phyloP scores from a whole-genome alignment of 2,329 filamentous ascomycete species.

The Microdochium bolleyi region DNA sequence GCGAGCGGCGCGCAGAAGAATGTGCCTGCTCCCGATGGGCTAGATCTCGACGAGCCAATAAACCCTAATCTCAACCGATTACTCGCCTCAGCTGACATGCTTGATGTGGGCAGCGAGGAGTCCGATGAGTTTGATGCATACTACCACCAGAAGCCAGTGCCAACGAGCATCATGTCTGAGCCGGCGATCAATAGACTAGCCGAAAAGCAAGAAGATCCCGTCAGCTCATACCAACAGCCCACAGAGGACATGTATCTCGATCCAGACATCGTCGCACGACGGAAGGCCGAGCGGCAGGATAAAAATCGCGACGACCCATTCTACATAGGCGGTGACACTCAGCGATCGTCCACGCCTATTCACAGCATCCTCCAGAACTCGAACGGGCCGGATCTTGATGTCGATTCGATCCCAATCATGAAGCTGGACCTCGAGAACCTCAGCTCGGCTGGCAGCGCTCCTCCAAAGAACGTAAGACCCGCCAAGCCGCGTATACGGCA shows the following conservation, averaged over 20 bases:
- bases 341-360: slow-evolving; percentile 65
- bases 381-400: slow-evolving; percentile 74
- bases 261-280: slow-evolving; percentile 63
- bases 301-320: slow-evolving; percentile 91
- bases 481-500: slow-evolving; percentile 37
- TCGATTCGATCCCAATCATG: slow-evolving; percentile 95
- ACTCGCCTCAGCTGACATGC: slow-evolving; percentile 49
- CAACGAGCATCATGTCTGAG: slow-evolving; percentile 43
- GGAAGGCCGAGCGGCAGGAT: slow-evolving; percentile 70
- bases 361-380: slow-evolving; percentile 66
- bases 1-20: slow-evolving; percentile 75
- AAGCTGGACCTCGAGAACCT: slow-evolving; percentile 68
- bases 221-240: slow-evolving; percentile 51
- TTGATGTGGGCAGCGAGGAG: slow-evolving; percentile 40
- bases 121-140: slow-evolving; percentile 62
- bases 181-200: slow-evolving; percentile 48
- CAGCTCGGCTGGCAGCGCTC: slow-evolving; percentile 19
- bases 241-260: slow-evolving; percentile 61
- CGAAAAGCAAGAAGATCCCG: slow-evolving; percentile 34
- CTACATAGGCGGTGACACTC: slow-evolving; percentile 62
- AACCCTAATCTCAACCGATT: slow-evolving; percentile 65
- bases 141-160: slow-evolving; percentile 49
- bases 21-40: slow-evolving; percentile 66
- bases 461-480: slow-evolving; percentile 13
- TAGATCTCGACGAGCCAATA: slow-evolving; percentile 77